These are phyloP conservation scores for Fusarium incarnatum DNA, from an alignment of 2,329 filamentous ascomycete genomes.

Conservation along the genomic window DNA sequence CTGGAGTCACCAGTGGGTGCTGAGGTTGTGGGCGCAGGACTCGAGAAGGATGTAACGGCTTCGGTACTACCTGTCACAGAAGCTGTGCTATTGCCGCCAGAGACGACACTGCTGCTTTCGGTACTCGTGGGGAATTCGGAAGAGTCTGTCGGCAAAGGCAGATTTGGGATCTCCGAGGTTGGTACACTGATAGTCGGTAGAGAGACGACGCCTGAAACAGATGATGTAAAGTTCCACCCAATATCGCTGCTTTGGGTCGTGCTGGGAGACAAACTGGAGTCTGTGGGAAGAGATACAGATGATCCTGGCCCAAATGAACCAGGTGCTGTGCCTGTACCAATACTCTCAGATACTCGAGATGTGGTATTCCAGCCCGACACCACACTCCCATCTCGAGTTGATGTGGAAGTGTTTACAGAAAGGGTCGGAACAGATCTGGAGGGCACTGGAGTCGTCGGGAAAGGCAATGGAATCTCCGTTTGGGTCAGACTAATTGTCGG, in stretches of 20 bases:
- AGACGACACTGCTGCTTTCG: neutral
- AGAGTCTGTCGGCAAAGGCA: slow-evolving; percentile 11
- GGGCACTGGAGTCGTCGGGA: neutral
- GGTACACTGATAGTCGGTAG: slow-evolving; percentile 25
- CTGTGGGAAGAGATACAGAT: neutral
- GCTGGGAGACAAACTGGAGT: neutral
- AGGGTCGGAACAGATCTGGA: neutral
- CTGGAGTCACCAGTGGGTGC: neutral
- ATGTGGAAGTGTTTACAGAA: neutral
- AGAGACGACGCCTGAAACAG: slow-evolving; percentile 12
- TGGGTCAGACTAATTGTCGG: slow-evolving; percentile 8
- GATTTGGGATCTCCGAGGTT: slow-evolving; percentile 6
- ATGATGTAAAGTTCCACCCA: slow-evolving; percentile 11
- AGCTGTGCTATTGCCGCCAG: neutral
- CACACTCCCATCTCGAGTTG: neutral
- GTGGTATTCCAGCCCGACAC: slow-evolving; percentile 8
- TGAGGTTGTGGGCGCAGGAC: slow-evolving; percentile 17
- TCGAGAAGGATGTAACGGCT: slow-evolving; percentile 31
- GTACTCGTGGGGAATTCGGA: neutral
- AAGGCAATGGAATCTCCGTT: neutral
- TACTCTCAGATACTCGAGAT: neutral
- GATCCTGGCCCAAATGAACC: neutral
- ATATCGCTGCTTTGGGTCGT: neutral
- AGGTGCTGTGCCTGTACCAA: neutral
- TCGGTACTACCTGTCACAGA: slow-evolving; percentile 2